Percentiles rank a stretch among this genome's conserved stretches.
Evolutionary conservation across 768 basidiomycete species (phyloP).

Genomic region (Suillus ampliporus): DNA sequence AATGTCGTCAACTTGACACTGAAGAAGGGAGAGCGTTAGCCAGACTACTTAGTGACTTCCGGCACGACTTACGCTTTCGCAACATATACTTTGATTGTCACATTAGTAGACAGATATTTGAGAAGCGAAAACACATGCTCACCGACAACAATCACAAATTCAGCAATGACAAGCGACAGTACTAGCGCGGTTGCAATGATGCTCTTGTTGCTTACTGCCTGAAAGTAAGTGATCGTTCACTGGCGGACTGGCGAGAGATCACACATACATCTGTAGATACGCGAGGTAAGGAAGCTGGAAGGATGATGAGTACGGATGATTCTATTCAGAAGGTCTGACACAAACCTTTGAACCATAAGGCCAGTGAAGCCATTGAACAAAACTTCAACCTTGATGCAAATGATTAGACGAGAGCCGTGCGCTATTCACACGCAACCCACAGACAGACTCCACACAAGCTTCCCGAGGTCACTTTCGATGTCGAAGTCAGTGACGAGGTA

Average conservation of each 20-base stretch:
- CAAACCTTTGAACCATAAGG: conserved; percentile 48
- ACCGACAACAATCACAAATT: conserved; percentile 44
- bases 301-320: neutral
- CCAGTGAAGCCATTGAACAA: conserved; percentile 56
- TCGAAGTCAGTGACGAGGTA: conserved; percentile 47
- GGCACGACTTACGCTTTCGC: conserved; percentile 36
- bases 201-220: conserved; percentile 51
- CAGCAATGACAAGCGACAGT: conserved; percentile 41
- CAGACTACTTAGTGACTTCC: neutral
- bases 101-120: neutral
- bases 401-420: neutral
- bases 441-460: conserved; percentile 45
- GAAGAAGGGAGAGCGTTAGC: conserved; percentile 1
- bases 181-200: conserved; percentile 42
- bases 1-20: conserved; percentile 48
- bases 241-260: neutral
- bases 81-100: conserved; percentile 35
- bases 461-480: conserved; percentile 31
- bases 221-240: conserved; percentile 7
- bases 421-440: neutral
- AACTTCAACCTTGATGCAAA: conserved; percentile 43
- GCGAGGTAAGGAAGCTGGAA: conserved; percentile 47
- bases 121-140: conserved; percentile 13
- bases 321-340: neutral
- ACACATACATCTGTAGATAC: conserved; percentile 48